Conservation (phyloP, 352 stramenopile species). For the Phytophthora multivora region DNA sequence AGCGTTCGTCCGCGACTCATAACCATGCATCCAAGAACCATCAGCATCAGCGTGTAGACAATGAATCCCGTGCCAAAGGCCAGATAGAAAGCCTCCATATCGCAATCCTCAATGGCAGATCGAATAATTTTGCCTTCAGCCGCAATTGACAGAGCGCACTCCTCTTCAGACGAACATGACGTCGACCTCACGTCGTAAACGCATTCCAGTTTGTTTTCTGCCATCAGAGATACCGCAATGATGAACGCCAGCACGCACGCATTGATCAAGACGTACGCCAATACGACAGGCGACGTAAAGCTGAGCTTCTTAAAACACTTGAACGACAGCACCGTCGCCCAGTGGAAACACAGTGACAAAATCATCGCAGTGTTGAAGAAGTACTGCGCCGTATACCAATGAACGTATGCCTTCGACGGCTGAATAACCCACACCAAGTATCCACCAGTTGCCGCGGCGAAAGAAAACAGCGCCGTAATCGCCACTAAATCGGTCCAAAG, state of each 20-base stretch:
- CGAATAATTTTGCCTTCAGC: slow-evolving; percentile 74
- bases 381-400: slow-evolving; percentile 87
- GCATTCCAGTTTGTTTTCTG: slow-evolving; percentile 67
- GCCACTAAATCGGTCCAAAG: slow-evolving; percentile 88
- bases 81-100: slow-evolving; percentile 85
- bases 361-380: slow-evolving; percentile 91
- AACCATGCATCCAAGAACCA: slow-evolving; percentile 87
- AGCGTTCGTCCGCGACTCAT: slow-evolving; percentile 84
- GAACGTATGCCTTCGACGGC: slow-evolving; percentile 84
- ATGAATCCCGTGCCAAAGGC: slow-evolving; percentile 80
- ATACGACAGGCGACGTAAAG: slow-evolving; percentile 76
- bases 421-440: slow-evolving; percentile 86
- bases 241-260: slow-evolving; percentile 70
- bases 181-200: slow-evolving; percentile 73
- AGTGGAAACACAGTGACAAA: slow-evolving; percentile 89
- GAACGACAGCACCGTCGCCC: slow-evolving; percentile 82
- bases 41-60: slow-evolving; percentile 84
- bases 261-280: slow-evolving; percentile 74
- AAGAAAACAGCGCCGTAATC: slow-evolving; percentile 82
- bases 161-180: slow-evolving; percentile 54
- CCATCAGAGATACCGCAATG: slow-evolving; percentile 54
- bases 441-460: slow-evolving; percentile 75
- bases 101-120: slow-evolving; percentile 67
- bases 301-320: slow-evolving; percentile 90
- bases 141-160: slow-evolving; percentile 61